phyloP scores from a whole-genome alignment of 2,329 filamentous ascomycete species.

The Pseudogymnoascus sp. region DNA sequence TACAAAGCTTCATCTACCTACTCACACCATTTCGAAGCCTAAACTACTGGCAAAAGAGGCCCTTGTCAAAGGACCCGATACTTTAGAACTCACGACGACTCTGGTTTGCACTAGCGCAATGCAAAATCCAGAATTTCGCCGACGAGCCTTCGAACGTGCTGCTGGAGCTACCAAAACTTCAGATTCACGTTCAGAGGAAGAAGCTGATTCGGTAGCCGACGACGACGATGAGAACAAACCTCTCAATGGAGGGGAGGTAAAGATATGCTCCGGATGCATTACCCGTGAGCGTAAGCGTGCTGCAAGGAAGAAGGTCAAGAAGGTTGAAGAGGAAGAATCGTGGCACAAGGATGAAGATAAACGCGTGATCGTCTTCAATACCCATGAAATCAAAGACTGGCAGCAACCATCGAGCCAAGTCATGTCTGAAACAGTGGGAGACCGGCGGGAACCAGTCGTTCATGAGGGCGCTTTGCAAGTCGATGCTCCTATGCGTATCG shows the following conservation, averaged over 20 bases:
- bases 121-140: slow-evolving; percentile 58
- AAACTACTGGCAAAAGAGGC: slow-evolving; percentile 74
- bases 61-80: slow-evolving; percentile 60
- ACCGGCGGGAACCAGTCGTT: slow-evolving; percentile 39
- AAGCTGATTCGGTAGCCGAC: slow-evolving; percentile 41
- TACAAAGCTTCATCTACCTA: slow-evolving; percentile 76
- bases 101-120: slow-evolving; percentile 92
- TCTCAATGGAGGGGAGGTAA: slow-evolving; percentile 84
- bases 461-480: slow-evolving; percentile 63
- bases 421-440: slow-evolving; percentile 38
- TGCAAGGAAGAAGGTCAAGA: slow-evolving; percentile 86
- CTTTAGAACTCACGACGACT: slow-evolving; percentile 69
- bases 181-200: slow-evolving; percentile 17
- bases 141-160: slow-evolving; percentile 60
- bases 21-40: slow-evolving; percentile 87
- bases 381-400: slow-evolving; percentile 79
- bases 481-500: slow-evolving; percentile 87
- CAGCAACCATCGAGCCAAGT: slow-evolving; percentile 50
- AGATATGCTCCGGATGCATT: slow-evolving; percentile 88
- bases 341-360: slow-evolving; percentile 76
- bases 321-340: slow-evolving; percentile 81
- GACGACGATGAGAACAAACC: slow-evolving; percentile 53
- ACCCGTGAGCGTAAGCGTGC: slow-evolving; percentile 85
- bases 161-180: slow-evolving; percentile 33
- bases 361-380: slow-evolving; percentile 86